Evolutionary conservation across 2,329 filamentous ascomycete genomes (phyloP), one percentile per base, ranked within the genome.

Genomic region (Fusarium chuoi): DNA sequence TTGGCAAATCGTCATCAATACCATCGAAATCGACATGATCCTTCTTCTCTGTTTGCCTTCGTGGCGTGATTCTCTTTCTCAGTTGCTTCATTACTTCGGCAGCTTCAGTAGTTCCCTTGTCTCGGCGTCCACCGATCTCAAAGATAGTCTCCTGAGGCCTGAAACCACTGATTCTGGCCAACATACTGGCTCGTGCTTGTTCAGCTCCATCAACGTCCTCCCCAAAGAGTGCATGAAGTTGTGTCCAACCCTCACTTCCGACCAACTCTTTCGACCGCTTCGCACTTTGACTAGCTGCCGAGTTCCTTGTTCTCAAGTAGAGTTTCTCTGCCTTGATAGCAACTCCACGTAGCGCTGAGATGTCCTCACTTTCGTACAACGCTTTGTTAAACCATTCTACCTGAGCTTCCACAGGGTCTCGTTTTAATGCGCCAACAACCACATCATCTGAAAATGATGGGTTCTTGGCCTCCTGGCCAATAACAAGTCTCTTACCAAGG

Each of bases 121-220:
- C 92, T 69, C 91, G 89, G 75, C 92, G 90, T 12, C 93, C 93
- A 73, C 93, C 93, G 71, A 98, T 92, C 82, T 99, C 96, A 77
- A 99, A 99, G n/a, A 99, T 94, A 0, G 96, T 98, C 83, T 99
- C 96, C 48, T 92, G 88, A 0, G 97, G 96, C 76, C 94, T 90
- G 84, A 96, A 99, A 5, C 93, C 92, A 77, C 94, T 95, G 65
- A 99, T 94, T 66, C 92, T 90, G 38, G 94, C 94, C 36, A 99
- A 86, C 94, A 99, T 97, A 57, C 93, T 91, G 55, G 95, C 91
- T 38, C 95, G 90, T 55, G 94, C 91, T 68, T 90, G 88, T 78
- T 96, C 93, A 35, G 89, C 83, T 39, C 89, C 85, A 63, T 90
- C 88, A 2, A 88, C 89, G 58, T 92, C 89, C 61, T 92, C 87